Conservation (phyloP, 164 flowering plant genomes). For the Stephania cephalantha region DNA sequence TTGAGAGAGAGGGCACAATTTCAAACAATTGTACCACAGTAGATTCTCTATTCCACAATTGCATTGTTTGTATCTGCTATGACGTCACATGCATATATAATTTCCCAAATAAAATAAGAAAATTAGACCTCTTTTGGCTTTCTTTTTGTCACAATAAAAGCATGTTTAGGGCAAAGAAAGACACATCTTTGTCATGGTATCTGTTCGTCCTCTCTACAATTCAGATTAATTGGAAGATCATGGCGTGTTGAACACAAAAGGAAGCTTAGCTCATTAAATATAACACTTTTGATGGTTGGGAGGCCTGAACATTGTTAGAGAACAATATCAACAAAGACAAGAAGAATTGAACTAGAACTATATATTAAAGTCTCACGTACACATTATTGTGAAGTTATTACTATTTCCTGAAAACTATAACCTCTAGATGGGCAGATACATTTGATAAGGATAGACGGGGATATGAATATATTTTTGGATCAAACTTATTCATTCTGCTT, state of each 20-base stretch:
- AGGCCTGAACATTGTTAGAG: background rate
- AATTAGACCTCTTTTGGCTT: slow-evolving; percentile 3
- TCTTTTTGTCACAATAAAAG: slow-evolving; percentile 3
- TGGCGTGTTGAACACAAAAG: slow-evolving; percentile 19
- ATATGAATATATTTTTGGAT: too few species aligned
- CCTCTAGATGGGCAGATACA: too few species aligned
- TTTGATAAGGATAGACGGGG: too few species aligned
- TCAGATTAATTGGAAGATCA: slow-evolving; percentile 6
- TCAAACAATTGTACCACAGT: background rate
- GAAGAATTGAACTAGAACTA: background rate
- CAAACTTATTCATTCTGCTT: too few species aligned
- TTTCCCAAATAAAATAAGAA: too few species aligned
- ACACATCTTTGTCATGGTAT: slow-evolving; percentile 14
- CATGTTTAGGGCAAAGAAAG: slow-evolving; percentile 3
- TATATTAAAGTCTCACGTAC: too few species aligned
- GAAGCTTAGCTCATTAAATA: background rate
- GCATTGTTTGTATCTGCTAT: slow-evolving; percentile 22
- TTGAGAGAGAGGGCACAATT: slow-evolving; percentile 1
- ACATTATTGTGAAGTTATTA: slow-evolving; percentile 15
- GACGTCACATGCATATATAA: slow-evolving; percentile 4
- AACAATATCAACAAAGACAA: background rate
- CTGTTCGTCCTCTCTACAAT: slow-evolving; percentile 19
- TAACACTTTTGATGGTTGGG: slow-evolving; percentile 9
- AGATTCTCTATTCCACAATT: background rate
- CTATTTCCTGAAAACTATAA: background rate